Percentiles rank a stretch among this genome's conserved stretches.
phyloP scores from a whole-genome alignment of 106 monocot genomes.

The Dendrobium chrysotoxum region DNA sequence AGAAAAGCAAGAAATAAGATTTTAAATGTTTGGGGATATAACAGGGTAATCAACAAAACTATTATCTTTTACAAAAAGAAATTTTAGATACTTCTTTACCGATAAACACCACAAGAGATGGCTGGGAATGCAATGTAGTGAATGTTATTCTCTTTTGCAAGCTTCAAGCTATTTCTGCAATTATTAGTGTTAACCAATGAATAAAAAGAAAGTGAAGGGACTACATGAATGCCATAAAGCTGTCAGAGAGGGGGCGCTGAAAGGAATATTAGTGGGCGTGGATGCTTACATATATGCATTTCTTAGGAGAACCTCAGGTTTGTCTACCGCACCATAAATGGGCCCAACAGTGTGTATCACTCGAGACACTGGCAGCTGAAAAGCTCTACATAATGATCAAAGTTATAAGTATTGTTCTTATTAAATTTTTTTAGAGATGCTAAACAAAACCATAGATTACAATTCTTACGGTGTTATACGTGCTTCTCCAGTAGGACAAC shows the following conservation, averaged over 20 bases:
- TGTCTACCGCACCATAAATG: constrained; percentile 53
- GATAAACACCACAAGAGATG: constrained; percentile 89
- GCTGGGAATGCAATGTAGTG: constrained; percentile 94
- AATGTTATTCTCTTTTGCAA: constrained; percentile 87
- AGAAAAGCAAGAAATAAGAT: neutral
- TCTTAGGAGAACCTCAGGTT: constrained; percentile 61
- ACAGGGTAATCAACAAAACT: neutral
- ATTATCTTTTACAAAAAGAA: neutral
- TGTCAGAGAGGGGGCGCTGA: neutral
- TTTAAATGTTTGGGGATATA: neutral
- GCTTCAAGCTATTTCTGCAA: constrained; percentile 71
- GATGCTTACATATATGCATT: constrained; percentile 60
- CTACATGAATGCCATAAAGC: neutral
- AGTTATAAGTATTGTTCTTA: neutral
- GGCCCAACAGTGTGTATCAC: constrained; percentile 96
- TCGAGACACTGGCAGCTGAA: constrained; percentile 61
- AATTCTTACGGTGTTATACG: constrained; percentile 72
- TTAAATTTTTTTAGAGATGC: neutral
- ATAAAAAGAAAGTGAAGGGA: neutral
- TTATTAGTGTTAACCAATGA: neutral
- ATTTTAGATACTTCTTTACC: constrained; percentile 30
- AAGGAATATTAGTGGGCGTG: neutral
- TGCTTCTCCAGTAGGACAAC: constrained; percentile 92
- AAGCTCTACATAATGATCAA: constrained; percentile 52
- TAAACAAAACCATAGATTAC: constrained; percentile 8